Percentiles rank a stretch among this genome's conserved stretches.
Evolutionary conservation across 305 asterid genomes (phyloP).

Genomic region (Fraxinus angustifolia): DNA sequence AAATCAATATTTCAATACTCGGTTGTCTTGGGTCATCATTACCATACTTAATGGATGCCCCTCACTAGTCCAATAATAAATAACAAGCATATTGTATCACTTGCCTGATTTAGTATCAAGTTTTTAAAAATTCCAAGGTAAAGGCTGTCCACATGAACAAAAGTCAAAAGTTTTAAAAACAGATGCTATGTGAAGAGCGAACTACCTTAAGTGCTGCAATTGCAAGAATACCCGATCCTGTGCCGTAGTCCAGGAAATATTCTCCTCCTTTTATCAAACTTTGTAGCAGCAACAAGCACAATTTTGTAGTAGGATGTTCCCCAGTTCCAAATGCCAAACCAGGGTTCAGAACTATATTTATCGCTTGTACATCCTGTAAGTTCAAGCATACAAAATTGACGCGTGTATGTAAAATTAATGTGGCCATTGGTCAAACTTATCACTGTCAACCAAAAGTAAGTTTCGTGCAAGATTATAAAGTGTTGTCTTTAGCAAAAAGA

Average conservation of each 20-base stretch:
- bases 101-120: not conserved
- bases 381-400: constrained; percentile 18
- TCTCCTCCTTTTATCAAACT: constrained; percentile 72
- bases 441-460: not conserved
- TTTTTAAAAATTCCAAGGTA: not conserved
- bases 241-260: constrained; percentile 81
- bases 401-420: not conserved
- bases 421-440: not conserved
- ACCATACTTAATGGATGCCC: not conserved
- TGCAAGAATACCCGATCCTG: constrained; percentile 91
- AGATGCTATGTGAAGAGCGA: not conserved
- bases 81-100: not conserved
- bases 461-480: not conserved
- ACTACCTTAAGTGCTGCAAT: constrained; percentile 85
- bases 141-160: not conserved
- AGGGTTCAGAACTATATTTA: constrained; percentile 72
- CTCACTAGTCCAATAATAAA: not conserved
- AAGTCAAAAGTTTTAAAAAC: constrained; percentile 2
- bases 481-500: not conserved
- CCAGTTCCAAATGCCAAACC: constrained; percentile 99
- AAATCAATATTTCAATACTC: not conserved
- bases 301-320: constrained; percentile 84
- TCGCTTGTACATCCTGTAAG: constrained; percentile 63
- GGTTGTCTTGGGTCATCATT: not conserved
- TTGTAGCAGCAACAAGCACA: constrained; percentile 69